phyloP scores from a whole-genome alignment of 805 yeast genomes.

The Monosporozyma unispora region DNA sequence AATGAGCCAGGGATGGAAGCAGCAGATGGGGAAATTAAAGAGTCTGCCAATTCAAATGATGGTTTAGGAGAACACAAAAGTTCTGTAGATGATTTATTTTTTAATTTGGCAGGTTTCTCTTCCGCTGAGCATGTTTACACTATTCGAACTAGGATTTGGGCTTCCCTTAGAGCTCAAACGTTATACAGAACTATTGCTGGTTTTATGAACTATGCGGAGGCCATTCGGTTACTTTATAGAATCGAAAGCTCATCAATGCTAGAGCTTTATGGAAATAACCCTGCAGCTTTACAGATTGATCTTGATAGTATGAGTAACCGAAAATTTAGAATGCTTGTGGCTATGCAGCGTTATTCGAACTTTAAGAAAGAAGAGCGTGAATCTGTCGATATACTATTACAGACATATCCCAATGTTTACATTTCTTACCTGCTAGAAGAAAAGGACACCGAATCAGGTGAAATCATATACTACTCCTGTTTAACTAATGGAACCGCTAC shows the following conservation, averaged over 20 bases:
- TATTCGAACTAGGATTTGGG: slow-evolving; percentile 77
- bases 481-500: slow-evolving; percentile 54
- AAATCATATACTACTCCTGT: slow-evolving; percentile 48
- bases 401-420: slow-evolving; percentile 60
- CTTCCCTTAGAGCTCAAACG: slow-evolving; percentile 76
- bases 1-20: background rate
- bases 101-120: slow-evolving; percentile 64
- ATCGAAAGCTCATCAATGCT: slow-evolving; percentile 54
- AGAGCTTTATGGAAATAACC: slow-evolving; percentile 36
- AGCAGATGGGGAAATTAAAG: background rate
- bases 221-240: slow-evolving; percentile 58
- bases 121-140: slow-evolving; percentile 53
- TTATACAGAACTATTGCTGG: slow-evolving; percentile 78
- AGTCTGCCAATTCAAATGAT: background rate
- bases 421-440: slow-evolving; percentile 50
- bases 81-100: slow-evolving; percentile 55
- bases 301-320: slow-evolving; percentile 65
- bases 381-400: slow-evolving; percentile 57
- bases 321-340: slow-evolving; percentile 70
- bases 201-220: slow-evolving; percentile 67
- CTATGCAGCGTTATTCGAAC: slow-evolving; percentile 76
- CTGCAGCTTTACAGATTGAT: slow-evolving; percentile 53
- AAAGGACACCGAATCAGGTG: slow-evolving; percentile 17
- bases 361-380: slow-evolving; percentile 58
- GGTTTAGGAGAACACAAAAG: slow-evolving; percentile 17